Percentiles rank a stretch among this genome's conserved stretches.
Conservation (phyloP, 2,329 filamentous ascomycete species). For the Sarocladium strictum region DNA sequence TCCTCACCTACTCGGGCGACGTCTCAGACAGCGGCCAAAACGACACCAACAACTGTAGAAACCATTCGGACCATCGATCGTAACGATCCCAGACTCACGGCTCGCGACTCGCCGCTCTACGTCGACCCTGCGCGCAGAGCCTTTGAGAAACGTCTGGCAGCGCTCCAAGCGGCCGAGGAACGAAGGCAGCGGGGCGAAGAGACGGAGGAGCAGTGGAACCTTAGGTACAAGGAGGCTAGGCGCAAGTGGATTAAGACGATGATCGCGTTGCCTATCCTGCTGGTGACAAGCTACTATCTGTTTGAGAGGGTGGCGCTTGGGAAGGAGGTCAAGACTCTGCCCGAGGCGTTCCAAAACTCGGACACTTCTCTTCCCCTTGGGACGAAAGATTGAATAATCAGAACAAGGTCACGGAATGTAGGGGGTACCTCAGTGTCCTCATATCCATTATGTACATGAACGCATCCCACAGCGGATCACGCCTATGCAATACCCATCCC, state of each 20-base stretch:
- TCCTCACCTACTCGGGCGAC: neutral
- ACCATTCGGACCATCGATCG: neutral
- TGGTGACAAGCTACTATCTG: conserved; percentile 50
- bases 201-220: conserved; percentile 30
- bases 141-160: conserved; percentile 17
- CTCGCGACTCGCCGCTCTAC: conserved; percentile 2
- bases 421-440: too few species aligned
- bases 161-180: conserved; percentile 12
- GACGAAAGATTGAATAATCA: neutral
- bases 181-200: conserved; percentile 14
- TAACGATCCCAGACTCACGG: neutral
- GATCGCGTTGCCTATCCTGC: conserved; percentile 46
- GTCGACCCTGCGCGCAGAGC: conserved; percentile 13
- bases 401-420: too few species aligned
- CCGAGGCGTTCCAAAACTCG: neutral
- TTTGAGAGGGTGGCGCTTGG: conserved; percentile 37
- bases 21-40: neutral
- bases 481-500: too few species aligned
- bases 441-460: too few species aligned
- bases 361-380: neutral
- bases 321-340: conserved; percentile 20
- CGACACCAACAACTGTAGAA: neutral
- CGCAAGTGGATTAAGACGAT: conserved; percentile 41
- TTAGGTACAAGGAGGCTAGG: conserved; percentile 36
- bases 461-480: too few species aligned